phyloP scores from a whole-genome alignment of 371 early-diverging fungal species.

The Mucor racemosus region DNA sequence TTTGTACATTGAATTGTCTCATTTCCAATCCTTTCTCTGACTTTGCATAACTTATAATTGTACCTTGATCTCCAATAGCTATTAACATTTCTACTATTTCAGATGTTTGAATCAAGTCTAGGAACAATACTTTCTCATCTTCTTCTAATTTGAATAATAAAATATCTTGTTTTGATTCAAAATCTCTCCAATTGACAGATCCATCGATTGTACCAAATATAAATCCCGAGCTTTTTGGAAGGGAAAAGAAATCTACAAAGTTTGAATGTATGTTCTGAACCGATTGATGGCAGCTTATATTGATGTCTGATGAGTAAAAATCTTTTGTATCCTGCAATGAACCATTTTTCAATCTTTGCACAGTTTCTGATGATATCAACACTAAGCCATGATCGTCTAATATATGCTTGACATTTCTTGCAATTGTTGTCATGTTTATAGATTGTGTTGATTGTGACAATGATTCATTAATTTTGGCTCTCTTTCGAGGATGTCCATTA shows the following conservation, averaged over 20 bases:
- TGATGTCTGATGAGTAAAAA: neutral
- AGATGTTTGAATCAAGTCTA: neutral
- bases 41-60: conserved; percentile 20
- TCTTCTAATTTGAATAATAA: conserved; percentile 13
- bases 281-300: neutral
- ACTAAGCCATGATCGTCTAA: neutral
- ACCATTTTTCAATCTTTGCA: neutral
- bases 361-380: neutral
- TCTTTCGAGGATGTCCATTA: neutral
- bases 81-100: neutral
- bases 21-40: neutral
- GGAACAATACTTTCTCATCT: neutral
- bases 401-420: conserved; percentile 1
- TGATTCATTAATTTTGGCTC: neutral
- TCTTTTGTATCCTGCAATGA: neutral
- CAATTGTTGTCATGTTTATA: neutral
- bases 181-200: conserved; percentile 12
- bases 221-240: conserved; percentile 10
- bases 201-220: conserved; percentile 18
- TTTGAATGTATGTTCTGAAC: neutral
- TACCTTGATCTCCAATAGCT: conserved; percentile 18
- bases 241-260: conserved; percentile 6
- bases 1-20: conserved; percentile 20
- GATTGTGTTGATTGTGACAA: neutral
- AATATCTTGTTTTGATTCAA: conserved; percentile 5